These are phyloP conservation scores for Nemania sp. DNA, from an alignment of 2,329 filamentous ascomycete species.

Conservation along the genomic window DNA sequence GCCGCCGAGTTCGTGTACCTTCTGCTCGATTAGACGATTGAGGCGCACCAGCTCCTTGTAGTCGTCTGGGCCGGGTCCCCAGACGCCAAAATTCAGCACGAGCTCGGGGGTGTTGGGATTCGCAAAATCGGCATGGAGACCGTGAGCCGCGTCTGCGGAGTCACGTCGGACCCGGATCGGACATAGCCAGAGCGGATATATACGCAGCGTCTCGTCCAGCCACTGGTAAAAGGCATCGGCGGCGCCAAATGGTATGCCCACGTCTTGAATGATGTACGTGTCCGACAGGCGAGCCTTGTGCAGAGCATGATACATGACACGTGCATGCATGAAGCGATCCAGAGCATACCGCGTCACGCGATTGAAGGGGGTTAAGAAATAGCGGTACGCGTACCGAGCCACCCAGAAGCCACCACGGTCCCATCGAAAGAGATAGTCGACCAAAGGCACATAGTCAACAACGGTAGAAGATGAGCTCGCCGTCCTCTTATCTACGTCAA, in stretches of 20 bases:
- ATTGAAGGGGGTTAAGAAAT: constrained; percentile 69
- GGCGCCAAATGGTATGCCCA: constrained; percentile 53
- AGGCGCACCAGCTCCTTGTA: constrained; percentile 52
- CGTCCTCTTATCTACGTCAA: constrained; percentile 59
- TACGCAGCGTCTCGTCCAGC: constrained; percentile 48
- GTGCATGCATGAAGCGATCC: constrained; percentile 64
- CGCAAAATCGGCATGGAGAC: constrained; percentile 52
- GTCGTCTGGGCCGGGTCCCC: constrained; percentile 53
- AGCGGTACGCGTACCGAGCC: constrained; percentile 63
- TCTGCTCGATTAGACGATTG: constrained; percentile 64
- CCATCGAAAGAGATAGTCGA: constrained; percentile 72
- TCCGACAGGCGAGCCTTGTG: constrained; percentile 64
- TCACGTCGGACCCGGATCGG: constrained; percentile 52
- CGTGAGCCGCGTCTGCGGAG: constrained; percentile 47
- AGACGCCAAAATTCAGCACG: constrained; percentile 66
- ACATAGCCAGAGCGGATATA: constrained; percentile 62
- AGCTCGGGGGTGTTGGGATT: constrained; percentile 42
- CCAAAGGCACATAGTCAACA: constrained; percentile 60
- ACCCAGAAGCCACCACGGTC: constrained; percentile 73
- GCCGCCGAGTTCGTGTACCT: constrained; percentile 61
- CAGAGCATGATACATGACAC: constrained; percentile 67
- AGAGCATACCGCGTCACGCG: constrained; percentile 62
- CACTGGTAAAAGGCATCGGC: constrained; percentile 52
- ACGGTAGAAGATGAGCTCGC: constrained; percentile 38
- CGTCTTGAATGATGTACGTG: constrained; percentile 67